Percentiles rank a stretch among this genome's conserved stretches.
These are phyloP conservation scores for Helichrysum umbraculigerum DNA, from an alignment of 129 eudicot species.

Conservation along the genomic window DNA sequence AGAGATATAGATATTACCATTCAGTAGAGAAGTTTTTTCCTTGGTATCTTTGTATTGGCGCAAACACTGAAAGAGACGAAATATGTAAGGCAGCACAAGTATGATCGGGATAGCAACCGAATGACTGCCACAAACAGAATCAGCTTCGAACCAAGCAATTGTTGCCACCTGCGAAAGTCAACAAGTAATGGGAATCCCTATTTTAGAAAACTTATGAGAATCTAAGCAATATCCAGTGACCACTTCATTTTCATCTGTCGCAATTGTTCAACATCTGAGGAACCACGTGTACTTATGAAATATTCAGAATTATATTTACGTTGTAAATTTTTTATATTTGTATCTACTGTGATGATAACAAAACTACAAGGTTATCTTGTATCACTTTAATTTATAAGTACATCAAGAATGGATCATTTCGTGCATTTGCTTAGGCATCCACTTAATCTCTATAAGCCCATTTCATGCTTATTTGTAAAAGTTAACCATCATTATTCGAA, in stretches of 20 bases:
- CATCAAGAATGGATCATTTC: not conserved
- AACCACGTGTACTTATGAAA: not conserved
- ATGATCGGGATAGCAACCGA: conserved; percentile 84
- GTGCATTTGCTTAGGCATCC: not conserved
- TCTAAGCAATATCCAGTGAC: not conserved
- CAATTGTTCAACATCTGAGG: not conserved
- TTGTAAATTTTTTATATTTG: not conserved
- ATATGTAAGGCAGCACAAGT: conserved; percentile 88
- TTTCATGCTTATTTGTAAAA: not conserved
- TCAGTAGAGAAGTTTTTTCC: conserved; percentile 75
- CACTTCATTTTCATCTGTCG: not conserved
- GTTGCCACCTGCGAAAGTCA: conserved; percentile 76
- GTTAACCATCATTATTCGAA: not conserved
- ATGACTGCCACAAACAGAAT: conserved; percentile 97
- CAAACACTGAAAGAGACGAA: conserved; percentile 93
- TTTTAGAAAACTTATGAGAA: not conserved
- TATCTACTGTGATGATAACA: not conserved
- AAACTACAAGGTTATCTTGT: conserved; percentile 7
- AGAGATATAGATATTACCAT: conserved; percentile 51
- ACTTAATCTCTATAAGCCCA: not conserved
- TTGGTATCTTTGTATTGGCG: conserved; percentile 91
- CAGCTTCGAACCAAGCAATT: conserved; percentile 98
- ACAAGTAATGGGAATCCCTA: conserved; percentile 3
- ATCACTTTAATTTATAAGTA: not conserved
- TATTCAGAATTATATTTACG: not conserved